A percentile compares a stretch with the other conserved stretches of the same genome.
These are phyloP conservation scores for Theileria annulata DNA, from an alignment of 169 alveolate genomes.

Conservation along the genomic window DNA sequence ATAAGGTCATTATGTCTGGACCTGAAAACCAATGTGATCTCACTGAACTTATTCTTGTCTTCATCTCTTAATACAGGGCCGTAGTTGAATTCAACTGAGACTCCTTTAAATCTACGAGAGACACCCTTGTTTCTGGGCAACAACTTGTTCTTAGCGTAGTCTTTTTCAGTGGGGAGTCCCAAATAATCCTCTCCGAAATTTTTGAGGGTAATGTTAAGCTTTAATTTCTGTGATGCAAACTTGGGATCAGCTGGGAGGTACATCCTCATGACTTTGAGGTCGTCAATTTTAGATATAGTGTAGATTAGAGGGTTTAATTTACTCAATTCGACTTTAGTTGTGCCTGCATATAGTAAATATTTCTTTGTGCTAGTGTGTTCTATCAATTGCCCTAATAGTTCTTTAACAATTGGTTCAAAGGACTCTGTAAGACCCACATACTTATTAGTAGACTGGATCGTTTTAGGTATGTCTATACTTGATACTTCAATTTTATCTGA, in stretches of 20 bases:
- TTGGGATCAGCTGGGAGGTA: neutral
- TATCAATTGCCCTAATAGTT: neutral
- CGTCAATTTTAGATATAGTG: neutral
- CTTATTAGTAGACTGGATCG: neutral
- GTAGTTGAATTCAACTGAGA: neutral
- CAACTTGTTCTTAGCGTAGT: neutral
- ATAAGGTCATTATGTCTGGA: neutral
- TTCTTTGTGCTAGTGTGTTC: neutral
- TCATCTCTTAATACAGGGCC: neutral
- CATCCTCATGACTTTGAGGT: neutral
- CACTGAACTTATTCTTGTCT: neutral
- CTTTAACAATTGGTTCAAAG: no score
- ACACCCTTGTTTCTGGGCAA: neutral
- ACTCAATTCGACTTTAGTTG: neutral
- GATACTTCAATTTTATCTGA: neutral
- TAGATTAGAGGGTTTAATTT: neutral
- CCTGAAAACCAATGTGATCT: slow-evolving; percentile 1
- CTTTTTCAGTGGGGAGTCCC: neutral
- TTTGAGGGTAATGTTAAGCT: neutral
- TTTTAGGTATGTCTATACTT: neutral
- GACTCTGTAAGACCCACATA: neutral
- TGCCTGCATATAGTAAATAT: neutral
- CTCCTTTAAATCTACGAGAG: neutral
- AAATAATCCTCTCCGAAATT: neutral
- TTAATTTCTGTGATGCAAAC: neutral